These are phyloP conservation scores for Cucurbita argyrosperma DNA, from an alignment of 306 rosid genomes.

Conservation along the genomic window DNA sequence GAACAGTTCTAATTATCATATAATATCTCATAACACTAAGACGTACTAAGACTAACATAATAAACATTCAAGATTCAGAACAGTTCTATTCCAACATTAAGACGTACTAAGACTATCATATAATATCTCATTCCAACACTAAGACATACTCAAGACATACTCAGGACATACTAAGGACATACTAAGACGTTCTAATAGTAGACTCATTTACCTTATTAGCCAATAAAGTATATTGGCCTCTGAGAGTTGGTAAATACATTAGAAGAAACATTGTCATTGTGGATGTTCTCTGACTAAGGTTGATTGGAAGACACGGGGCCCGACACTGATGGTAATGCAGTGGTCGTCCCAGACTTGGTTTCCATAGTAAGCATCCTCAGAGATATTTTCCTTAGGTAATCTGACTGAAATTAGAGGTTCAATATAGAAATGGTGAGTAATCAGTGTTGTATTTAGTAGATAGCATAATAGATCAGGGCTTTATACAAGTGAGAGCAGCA, in stretches of 20 bases:
- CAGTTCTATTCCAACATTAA: too few species aligned
- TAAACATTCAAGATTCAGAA: too few species aligned
- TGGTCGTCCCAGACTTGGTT: constrained; percentile 36
- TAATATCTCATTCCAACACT: too few species aligned
- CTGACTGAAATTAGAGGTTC: constrained; percentile 7
- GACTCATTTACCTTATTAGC: too few species aligned
- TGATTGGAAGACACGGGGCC: constrained; percentile 36
- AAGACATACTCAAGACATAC: too few species aligned
- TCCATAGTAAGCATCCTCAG: constrained; percentile 52
- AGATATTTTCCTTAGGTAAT: constrained; percentile 27
- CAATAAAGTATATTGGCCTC: constrained; percentile 29
- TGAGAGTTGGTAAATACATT: constrained; percentile 56
- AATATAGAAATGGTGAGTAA: background rate
- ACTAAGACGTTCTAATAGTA: too few species aligned
- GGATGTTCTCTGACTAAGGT: constrained; percentile 61
- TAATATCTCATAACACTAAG: too few species aligned
- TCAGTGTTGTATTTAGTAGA: background rate
- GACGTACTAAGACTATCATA: too few species aligned
- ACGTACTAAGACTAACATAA: too few species aligned
- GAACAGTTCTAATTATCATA: too few species aligned
- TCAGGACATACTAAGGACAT: too few species aligned
- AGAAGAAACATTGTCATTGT: constrained; percentile 36
- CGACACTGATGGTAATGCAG: constrained; percentile 43
- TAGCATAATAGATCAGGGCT: background rate
- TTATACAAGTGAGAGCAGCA: background rate